Conservation (phyloP, 306 rosid species). For the Prunus persica region DNA sequence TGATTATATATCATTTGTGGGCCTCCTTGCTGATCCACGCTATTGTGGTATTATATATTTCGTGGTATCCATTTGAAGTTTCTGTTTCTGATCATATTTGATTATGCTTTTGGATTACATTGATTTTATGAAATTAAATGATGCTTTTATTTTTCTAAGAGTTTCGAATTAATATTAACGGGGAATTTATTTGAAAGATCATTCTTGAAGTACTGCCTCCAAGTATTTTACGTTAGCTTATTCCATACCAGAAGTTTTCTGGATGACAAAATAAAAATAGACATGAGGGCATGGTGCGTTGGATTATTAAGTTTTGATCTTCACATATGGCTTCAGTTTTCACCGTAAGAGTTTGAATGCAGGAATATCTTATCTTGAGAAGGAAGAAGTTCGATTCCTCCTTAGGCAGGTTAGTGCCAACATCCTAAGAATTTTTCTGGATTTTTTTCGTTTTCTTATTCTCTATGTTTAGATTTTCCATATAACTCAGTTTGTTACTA, state of each 20-base stretch:
- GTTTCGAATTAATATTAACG: not conserved
- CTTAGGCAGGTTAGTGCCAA: slow-evolving; percentile 81
- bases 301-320: slow-evolving; percentile 1
- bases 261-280: not conserved
- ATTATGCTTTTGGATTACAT: not conserved
- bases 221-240: not conserved
- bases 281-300: not conserved
- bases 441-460: not conserved
- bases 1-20: slow-evolving; percentile 85
- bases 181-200: not conserved
- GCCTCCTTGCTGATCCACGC: slow-evolving; percentile 96
- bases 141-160: not conserved
- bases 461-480: not conserved
- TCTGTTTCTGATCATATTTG: slow-evolving; percentile 7
- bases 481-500: too few species aligned
- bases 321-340: slow-evolving; percentile 19
- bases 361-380: slow-evolving; percentile 90
- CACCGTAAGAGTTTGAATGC: slow-evolving; percentile 38
- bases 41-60: slow-evolving; percentile 76
- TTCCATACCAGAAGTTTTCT: not conserved
- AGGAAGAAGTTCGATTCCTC: slow-evolving; percentile 95
- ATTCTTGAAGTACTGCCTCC: not conserved
- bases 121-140: too few species aligned
- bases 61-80: slow-evolving; percentile 47
- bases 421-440: not conserved